Evolutionary conservation across 2,329 filamentous ascomycete species (phyloP).

Genomic region (Exophiala dermatitidis): DNA sequence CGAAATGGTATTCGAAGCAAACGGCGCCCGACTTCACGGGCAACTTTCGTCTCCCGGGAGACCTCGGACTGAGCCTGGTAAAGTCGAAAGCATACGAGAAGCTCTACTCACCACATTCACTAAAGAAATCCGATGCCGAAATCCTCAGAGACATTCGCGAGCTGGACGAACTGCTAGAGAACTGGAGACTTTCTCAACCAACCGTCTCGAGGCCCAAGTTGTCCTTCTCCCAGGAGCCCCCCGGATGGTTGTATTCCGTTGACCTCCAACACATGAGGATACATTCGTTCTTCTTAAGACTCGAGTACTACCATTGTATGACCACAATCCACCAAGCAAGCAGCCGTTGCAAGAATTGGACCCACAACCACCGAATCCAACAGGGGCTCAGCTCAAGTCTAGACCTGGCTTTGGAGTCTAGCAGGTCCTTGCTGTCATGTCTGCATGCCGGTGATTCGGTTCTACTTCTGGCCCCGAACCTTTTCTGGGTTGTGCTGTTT

Average conservation of each 20-base stretch:
- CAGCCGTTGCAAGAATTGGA: slow-evolving; percentile 44
- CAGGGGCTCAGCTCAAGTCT: slow-evolving; percentile 48
- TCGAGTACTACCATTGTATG: slow-evolving; percentile 52
- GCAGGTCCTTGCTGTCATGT: slow-evolving; percentile 49
- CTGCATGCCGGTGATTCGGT: slow-evolving; percentile 27
- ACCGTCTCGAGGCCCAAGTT: slow-evolving; percentile 42
- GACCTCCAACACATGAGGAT: slow-evolving; percentile 35
- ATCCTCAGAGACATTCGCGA: slow-evolving; percentile 50
- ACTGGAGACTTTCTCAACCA: slow-evolving; percentile 48
- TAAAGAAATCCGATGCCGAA: slow-evolving; percentile 49
- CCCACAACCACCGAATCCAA: slow-evolving; percentile 33
- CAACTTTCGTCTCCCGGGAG: slow-evolving; percentile 39
- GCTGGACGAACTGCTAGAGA: slow-evolving; percentile 51
- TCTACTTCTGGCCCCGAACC: neutral
- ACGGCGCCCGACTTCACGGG: slow-evolving; percentile 28
- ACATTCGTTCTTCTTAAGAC: slow-evolving; percentile 43
- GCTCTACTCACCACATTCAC: slow-evolving; percentile 45
- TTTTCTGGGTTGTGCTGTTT: slow-evolving; percentile 7
- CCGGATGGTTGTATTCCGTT: slow-evolving; percentile 6
- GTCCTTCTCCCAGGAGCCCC: slow-evolving; percentile 35
- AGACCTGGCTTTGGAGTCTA: slow-evolving; percentile 49
- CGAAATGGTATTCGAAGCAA: slow-evolving; percentile 36
- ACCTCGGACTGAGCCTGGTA: slow-evolving; percentile 45
- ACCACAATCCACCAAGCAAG: slow-evolving; percentile 51
- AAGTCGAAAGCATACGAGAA: slow-evolving; percentile 46